Conservation (phyloP, 495 filamentous ascomycete genomes). For the Tuber brumale region DNA sequence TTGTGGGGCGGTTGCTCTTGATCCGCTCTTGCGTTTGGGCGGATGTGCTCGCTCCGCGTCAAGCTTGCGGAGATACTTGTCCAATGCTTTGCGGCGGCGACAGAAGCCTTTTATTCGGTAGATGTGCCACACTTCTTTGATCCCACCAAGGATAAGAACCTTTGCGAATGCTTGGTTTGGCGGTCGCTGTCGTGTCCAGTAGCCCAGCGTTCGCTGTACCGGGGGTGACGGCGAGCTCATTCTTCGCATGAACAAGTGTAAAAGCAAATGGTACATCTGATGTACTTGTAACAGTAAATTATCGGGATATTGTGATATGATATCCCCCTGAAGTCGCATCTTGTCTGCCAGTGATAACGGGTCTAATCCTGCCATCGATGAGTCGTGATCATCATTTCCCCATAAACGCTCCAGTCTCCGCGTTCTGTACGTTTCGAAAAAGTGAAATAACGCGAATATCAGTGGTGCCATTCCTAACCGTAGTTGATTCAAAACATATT, state of each 20-base stretch:
- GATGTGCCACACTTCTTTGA: slow-evolving; percentile 33
- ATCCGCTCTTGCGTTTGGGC: slow-evolving; percentile 8
- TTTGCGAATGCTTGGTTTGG: slow-evolving; percentile 36
- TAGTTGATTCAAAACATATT: slow-evolving; percentile 30
- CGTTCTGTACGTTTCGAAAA: slow-evolving; percentile 37
- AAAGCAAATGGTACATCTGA: slow-evolving; percentile 41
- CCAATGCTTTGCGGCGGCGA: slow-evolving; percentile 32
- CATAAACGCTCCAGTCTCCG: slow-evolving; percentile 34
- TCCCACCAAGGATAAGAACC: slow-evolving; percentile 36
- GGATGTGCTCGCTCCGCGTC: slow-evolving; percentile 16
- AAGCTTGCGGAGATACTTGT: slow-evolving; percentile 37
- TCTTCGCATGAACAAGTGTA: slow-evolving; percentile 38
- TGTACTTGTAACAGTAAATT: slow-evolving; percentile 37
- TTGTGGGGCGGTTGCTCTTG: slow-evolving; percentile 5
- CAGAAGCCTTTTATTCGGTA: slow-evolving; percentile 37
- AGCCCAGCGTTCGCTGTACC: slow-evolving; percentile 21
- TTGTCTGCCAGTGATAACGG: slow-evolving; percentile 30
- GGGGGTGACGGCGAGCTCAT: slow-evolving; percentile 27
- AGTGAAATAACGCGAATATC: slow-evolving; percentile 39
- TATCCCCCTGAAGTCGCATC: slow-evolving; percentile 37
- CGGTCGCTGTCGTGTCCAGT: slow-evolving; percentile 32
- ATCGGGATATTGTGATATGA: slow-evolving; percentile 38
- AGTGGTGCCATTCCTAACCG: slow-evolving; percentile 36
- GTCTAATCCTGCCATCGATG: slow-evolving; percentile 7
- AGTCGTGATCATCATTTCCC: slow-evolving; percentile 11